Evolutionary conservation across 2,329 filamentous ascomycete genomes (phyloP).

Genomic region (Didymella glomerata): DNA sequence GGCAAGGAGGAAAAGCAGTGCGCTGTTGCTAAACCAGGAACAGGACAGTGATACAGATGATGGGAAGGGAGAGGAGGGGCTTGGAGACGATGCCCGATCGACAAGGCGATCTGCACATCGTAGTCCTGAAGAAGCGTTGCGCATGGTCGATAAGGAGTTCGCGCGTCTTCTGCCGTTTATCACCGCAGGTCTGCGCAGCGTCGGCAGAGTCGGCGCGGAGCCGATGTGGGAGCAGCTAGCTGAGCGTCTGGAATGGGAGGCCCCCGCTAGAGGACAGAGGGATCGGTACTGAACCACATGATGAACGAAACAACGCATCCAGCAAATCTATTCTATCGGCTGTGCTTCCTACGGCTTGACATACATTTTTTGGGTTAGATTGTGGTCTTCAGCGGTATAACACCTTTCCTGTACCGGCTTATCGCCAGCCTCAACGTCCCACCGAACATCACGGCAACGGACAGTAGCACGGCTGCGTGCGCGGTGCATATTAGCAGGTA

Average conservation of each 20-base stretch:
- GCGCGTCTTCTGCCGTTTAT: slow-evolving; percentile 74
- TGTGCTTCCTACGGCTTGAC: not conserved
- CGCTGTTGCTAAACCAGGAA: slow-evolving; percentile 25
- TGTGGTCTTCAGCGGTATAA: not conserved
- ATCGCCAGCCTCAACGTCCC: not conserved
- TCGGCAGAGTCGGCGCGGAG: slow-evolving; percentile 77
- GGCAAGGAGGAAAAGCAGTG: slow-evolving; percentile 29
- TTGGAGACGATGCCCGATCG: too few species aligned
- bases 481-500: not conserved
- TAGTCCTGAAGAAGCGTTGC: slow-evolving; percentile 56
- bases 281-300: not conserved
- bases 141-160: slow-evolving; percentile 68
- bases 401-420: not conserved
- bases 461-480: not conserved
- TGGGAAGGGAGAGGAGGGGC: slow-evolving; percentile 4
- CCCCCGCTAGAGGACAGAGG: slow-evolving; percentile 10
- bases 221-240: slow-evolving; percentile 81
- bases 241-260: slow-evolving; percentile 73
- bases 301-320: not conserved
- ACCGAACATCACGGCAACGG: not conserved
- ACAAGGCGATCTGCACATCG: not conserved
- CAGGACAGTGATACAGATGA: slow-evolving; percentile 45
- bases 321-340: too few species aligned
- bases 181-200: slow-evolving; percentile 73
- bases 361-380: too few species aligned